Base-by-base conservation (phyloP, 805 yeast genomes). In the Peterozyma xylosa region DNA sequence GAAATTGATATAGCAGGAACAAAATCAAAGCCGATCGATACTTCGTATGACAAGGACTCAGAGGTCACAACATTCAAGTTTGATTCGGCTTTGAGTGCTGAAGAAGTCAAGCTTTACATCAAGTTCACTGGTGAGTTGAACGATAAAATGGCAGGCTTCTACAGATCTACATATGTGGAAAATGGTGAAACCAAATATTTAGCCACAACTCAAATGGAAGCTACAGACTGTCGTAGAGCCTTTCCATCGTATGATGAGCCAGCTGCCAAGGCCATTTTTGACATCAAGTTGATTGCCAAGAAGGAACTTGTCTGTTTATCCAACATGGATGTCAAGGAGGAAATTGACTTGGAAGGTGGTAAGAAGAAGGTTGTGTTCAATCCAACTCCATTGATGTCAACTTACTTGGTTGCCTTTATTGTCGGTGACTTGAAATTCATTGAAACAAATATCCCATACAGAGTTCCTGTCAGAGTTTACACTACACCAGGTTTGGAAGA, bases 221-320 rank as follows among this genome's bases (percentile, higher is more conserved):
- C 95, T 18, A 82, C 91, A 16, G 93, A 86, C 58, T 86, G 91
- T 53, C 78, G 95, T 55, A 74, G 88, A 55, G 93, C 93, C 9
- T 86, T 86, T 72, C 95, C 95, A 32, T 84, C 85, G 57, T 83
- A 81, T 55, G 95, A 86, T 62, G 93, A 85, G 60, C 95, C 95
- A 17, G 78, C 85, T 45, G 71, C 82, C 47, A 86, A 86, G 66
- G 87, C 93, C 18, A 70, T 78, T 41, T 86, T 82, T 55, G 82
- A 78, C 45, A 68, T 86, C 46, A 66, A 80, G 34, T 68, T 86
- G 58, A 69, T 82, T 46, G 74, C 84, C 39, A 72, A 71, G 50
- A 66, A 69, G 49, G 59, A 68, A 30, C 66, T 79, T 53, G 80
- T 82, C 36, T 77, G 80, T 53, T 68, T 82, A 55, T 80, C 86